Base-by-base conservation (phyloP, 1,139 yeast genomes). In the Pichia cactophila region DNA sequence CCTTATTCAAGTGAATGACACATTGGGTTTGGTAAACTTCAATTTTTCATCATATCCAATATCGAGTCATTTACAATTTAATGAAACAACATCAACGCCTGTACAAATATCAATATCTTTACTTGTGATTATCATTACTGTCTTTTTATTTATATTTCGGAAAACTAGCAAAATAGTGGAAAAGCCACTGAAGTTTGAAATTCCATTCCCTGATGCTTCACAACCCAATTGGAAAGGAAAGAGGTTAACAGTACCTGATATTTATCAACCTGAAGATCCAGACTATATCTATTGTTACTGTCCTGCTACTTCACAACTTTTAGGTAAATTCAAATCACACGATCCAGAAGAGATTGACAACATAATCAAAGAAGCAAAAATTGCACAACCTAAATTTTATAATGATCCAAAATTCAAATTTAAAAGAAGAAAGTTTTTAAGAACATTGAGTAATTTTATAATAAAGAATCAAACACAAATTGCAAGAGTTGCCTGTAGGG, bases 211-310 rank as follows among this genome's bases (percentile, higher is more conserved):
- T 2, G 88, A 80, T 54, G 92, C 86, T 60, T 94, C 96, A 11
- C 78, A 81, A 59, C 89, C 90, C 5, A 94, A 88, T 63, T 89
- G 96, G 96, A 88, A 89, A 64, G 96, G 96, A 6, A 83, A 81
- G 60, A 71, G 96, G 47, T 71, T 87, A 37, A 78, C 79, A 50
- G 83, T 88, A 0, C 72, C 80, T 14, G 70, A 77, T 14, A 70
- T 82, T 9, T 68, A 71, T 46, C 73, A 76, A 60, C 62, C 76
- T 1, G 77, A 75, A 42, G 90, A 85, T 50, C 86, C 89, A 0
- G 72, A 69, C 26, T 72, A 70, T 57, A 86, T 90, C 54, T 94
- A 86, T 62, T 80, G 92, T 56, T 85, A 86, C 64, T 92, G 97
- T 68, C 97, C 98, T 6, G 97, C 97, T 0, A 92, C 97, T 0